These are phyloP conservation scores for Halophytophthora polymorphica DNA, from an alignment of 352 stramenopile species.

Conservation along the genomic window DNA sequence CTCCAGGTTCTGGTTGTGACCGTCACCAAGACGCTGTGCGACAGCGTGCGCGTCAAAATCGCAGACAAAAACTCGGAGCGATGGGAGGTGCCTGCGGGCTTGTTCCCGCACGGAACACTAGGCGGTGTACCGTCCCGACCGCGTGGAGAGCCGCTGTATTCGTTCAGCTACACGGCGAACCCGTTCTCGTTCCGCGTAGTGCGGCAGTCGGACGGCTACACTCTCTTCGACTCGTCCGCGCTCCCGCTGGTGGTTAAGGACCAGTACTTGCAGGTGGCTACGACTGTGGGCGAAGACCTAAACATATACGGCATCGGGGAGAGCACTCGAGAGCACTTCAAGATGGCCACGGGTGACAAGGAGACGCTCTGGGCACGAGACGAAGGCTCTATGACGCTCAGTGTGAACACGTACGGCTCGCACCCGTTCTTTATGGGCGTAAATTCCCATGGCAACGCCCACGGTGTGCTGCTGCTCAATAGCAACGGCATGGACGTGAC, in stretches of 20 bases:
- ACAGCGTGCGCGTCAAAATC: constrained; percentile 53
- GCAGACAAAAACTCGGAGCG: constrained; percentile 45
- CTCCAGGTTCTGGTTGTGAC: constrained; percentile 40
- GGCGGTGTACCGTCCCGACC: constrained; percentile 4
- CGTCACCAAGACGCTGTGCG: constrained; percentile 30
- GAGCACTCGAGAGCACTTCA: constrained; percentile 33
- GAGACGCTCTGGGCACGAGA: constrained; percentile 51
- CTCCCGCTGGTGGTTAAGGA: constrained; percentile 39
- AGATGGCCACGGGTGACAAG: constrained; percentile 39
- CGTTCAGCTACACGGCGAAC: constrained; percentile 36
- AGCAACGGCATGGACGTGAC: constrained; percentile 70
- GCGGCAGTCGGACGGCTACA: constrained; percentile 34
- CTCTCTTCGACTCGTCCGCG: constrained; percentile 39
- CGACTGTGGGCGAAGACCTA: constrained; percentile 17
- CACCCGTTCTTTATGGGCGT: constrained; percentile 60
- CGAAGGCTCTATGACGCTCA: constrained; percentile 18
- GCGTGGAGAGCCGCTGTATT: constrained; percentile 6
- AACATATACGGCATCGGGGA: constrained; percentile 41
- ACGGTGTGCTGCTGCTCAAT: constrained; percentile 58
- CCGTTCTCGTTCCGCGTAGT: constrained; percentile 40
- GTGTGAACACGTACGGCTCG: constrained; percentile 57
- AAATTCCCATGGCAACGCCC: constrained; percentile 33
- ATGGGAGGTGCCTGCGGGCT: constrained; percentile 39
- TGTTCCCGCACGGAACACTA: constrained; percentile 33
- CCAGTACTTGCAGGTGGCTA: constrained; percentile 39